Base-by-base conservation (phyloP, 2,329 filamentous ascomycete genomes). In the Periconia macrospinosa region DNA sequence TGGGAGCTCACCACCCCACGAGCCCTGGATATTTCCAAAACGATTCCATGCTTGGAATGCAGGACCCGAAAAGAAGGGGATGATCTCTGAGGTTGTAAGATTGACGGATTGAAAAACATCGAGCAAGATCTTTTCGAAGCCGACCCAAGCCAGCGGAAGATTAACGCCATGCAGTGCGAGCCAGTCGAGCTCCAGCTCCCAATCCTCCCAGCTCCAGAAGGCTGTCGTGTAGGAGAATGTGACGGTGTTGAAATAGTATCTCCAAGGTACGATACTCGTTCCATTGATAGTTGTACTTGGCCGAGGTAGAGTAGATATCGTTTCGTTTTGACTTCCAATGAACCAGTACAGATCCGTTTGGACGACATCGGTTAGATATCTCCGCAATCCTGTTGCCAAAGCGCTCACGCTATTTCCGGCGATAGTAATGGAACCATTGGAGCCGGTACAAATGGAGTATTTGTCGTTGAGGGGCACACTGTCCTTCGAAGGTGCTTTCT, bases 181-280 rank as follows among this genome's bases (percentile, higher is more conserved):
- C 80, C 80, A 83, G 61, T 82, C 80, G 6, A 83, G 73, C 55
- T 82, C 70, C 2, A 75, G 65, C 61, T 83, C 79, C 80, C 80
- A 83, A 44, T 83, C 80, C 37, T 78, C 68, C 80, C 79, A 83
- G n/a, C 66, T 68, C 78, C 79, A 83, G 63, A 81, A 82, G 0
- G 79, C 74, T 3, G 74, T 67, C 2, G 78, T 80, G 57, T 82
- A 83, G 1, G 78, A 81, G 60, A 81, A 81, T 0, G 80, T 82
- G 1, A 83, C 80, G 76, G 51, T 59, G 55, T 82, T 82, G 58
- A 81, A 80, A 58, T 80, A 76, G 60, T 82, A 82, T 45, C 78
- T 64, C 74, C 75, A 80, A 2, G 75, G 75, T 33, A 80, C 76
- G 19, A 75, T 68, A 30, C 76, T 79, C 2, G 71, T 67, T 13